Conservation (phyloP, 2,329 filamentous ascomycete genomes). For the Zarea fungicola region DNA sequence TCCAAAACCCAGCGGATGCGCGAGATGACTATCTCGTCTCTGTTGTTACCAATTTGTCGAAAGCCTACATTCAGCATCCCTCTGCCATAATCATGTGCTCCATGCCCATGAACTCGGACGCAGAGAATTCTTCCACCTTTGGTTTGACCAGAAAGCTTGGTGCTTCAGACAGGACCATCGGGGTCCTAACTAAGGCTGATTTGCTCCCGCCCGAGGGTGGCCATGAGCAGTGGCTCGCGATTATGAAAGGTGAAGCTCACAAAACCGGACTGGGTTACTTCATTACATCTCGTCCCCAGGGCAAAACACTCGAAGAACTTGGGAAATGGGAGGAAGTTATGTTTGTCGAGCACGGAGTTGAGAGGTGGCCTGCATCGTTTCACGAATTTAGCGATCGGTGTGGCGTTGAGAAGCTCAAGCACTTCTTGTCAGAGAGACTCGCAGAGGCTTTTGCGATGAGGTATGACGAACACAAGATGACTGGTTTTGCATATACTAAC, state of each 20-base stretch:
- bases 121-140: constrained; percentile 68
- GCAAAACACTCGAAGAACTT: constrained; percentile 48
- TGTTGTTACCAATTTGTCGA: constrained; percentile 66
- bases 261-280: constrained; percentile 70
- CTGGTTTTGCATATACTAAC: constrained; percentile 12
- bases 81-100: constrained; percentile 74
- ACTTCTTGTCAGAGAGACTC: constrained; percentile 48
- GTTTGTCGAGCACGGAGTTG: constrained; percentile 36
- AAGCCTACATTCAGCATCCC: constrained; percentile 61
- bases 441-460: constrained; percentile 49
- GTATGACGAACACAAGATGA: constrained; percentile 25
- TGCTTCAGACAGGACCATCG: constrained; percentile 58
- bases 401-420: constrained; percentile 48
- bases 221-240: constrained; percentile 52
- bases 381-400: constrained; percentile 42
- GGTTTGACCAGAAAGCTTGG: constrained; percentile 54
- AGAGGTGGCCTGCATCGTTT: constrained; percentile 47
- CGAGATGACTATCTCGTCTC: constrained; percentile 63
- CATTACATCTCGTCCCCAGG: constrained; percentile 63
- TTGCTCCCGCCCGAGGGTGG: constrained; percentile 51
- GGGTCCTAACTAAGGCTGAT: constrained; percentile 83
- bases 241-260: constrained; percentile 59
- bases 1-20: constrained; percentile 60
- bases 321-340: constrained; percentile 47
- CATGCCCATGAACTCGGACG: constrained; percentile 71